Percentiles rank a stretch among this genome's conserved stretches.
Evolutionary conservation across 164 flowering plant genomes (phyloP).

Genomic region (Annona squamosa): DNA sequence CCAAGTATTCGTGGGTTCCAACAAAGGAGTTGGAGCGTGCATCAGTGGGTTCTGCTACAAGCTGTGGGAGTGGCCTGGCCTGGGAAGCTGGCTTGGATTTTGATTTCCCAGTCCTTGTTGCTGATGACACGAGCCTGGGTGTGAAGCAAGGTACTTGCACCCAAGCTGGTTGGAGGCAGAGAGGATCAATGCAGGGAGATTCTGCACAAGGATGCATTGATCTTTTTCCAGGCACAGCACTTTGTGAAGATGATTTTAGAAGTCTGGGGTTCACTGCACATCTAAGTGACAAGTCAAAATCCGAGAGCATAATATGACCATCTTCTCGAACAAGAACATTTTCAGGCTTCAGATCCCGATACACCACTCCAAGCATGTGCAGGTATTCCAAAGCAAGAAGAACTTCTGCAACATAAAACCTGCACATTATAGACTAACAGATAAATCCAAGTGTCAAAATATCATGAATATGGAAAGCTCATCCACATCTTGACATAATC

Average conservation of each 20-base stretch:
- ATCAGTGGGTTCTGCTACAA: slow-evolving; percentile 77
- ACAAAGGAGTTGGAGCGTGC: slow-evolving; percentile 90
- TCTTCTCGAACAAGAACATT: slow-evolving; percentile 80
- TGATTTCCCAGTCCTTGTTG: slow-evolving; percentile 42
- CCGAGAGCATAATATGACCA: slow-evolving; percentile 90
- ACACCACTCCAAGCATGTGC: slow-evolving; percentile 89
- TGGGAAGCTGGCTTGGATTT: slow-evolving; percentile 36
- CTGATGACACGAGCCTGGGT: slow-evolving; percentile 45
- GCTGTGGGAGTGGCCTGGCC: slow-evolving; percentile 60
- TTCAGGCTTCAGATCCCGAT: slow-evolving; percentile 86
- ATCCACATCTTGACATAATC: neutral
- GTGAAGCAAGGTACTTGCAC: slow-evolving; percentile 65
- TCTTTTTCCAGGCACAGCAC: slow-evolving; percentile 29
- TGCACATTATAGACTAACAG: slow-evolving; percentile 20
- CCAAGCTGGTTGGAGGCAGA: slow-evolving; percentile 78
- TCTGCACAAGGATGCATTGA: slow-evolving; percentile 37
- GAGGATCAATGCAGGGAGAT: slow-evolving; percentile 73
- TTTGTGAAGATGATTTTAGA: slow-evolving; percentile 39
- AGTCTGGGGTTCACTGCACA: slow-evolving; percentile 58
- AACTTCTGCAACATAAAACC: slow-evolving; percentile 85
- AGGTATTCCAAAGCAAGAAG: slow-evolving; percentile 83
- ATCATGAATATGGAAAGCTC: too few species aligned
- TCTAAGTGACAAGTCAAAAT: slow-evolving; percentile 77
- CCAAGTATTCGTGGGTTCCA: slow-evolving; percentile 87
- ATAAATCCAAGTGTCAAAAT: neutral